Conservation (phyloP, 1,284 basidiomycete genomes). For the Fereydounia khargensis region DNA sequence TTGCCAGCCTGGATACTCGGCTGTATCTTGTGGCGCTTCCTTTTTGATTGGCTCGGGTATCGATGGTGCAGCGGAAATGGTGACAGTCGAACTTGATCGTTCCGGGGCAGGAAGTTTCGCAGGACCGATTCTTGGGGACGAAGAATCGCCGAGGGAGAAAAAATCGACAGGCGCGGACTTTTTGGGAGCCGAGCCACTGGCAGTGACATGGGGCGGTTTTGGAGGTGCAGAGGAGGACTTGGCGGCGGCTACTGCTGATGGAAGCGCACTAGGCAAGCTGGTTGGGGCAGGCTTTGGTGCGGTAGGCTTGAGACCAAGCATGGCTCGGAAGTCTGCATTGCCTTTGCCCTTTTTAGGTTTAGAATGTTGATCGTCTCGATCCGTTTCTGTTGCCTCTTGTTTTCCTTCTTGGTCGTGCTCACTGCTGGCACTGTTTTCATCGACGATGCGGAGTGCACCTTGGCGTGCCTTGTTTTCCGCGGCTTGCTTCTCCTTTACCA, state of each 20-base stretch:
- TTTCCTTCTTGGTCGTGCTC: neutral
- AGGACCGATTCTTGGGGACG: too few relatives aligned
- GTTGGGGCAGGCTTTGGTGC: constrained; percentile 5
- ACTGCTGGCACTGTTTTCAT: constrained; percentile 1
- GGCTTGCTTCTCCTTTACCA: constrained; percentile 20
- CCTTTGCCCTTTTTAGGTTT: constrained; percentile 23
- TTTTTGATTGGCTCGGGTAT: too few relatives aligned
- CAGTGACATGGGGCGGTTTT: too few relatives aligned
- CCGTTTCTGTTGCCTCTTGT: neutral
- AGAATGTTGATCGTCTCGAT: neutral
- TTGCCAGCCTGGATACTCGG: constrained; percentile 46
- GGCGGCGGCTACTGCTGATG: neutral
- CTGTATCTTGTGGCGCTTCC: neutral
- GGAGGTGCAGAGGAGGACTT: too few relatives aligned
- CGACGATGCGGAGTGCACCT: constrained; percentile 9
- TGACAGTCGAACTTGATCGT: neutral
- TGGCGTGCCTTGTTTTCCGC: constrained; percentile 13
- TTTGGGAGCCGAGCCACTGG: too few relatives aligned
- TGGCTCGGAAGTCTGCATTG: constrained; percentile 54
- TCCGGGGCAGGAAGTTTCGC: neutral
- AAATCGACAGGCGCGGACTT: constrained; percentile 22
- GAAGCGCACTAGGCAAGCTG: neutral
- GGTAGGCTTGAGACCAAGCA: constrained; percentile 49
- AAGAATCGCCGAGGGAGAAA: constrained; percentile 12
- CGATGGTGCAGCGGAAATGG: constrained; percentile 42